Evolutionary conservation across 2,329 filamentous ascomycete species (phyloP), one percentile per base, ranked within the genome.

Genomic region (Albophoma yamanashiensis): DNA sequence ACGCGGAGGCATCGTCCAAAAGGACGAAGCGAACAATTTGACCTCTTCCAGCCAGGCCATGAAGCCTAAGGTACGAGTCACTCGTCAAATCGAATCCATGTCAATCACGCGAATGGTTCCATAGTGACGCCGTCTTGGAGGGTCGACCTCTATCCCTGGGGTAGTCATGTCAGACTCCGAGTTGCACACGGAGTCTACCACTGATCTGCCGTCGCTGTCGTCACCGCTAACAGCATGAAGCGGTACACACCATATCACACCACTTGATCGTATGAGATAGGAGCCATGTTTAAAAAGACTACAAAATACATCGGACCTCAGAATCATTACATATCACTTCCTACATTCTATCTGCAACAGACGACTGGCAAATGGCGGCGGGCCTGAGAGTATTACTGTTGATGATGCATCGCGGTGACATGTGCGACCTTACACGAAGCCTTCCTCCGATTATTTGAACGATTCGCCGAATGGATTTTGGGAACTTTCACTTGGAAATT

Each of bases 1-100:
- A 64, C 11, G 60, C 67, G 42, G 38, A 59, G n/a, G 66, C 65
- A 22, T 64, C 71, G 4, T 59, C 64, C 15, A 76, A 75, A 66
- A 70, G 64, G 60, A 60, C 67, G 43, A 75, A 67, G 59, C 61
- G 63, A 40, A 65, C 60, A 38, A 59, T 55, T 11, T 69, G 62
- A 68, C 50, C 39, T 57, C 34, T 39, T 60, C 11, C 11, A 12
- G 6, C 12, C 31, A 4, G 17, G n/a, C 15, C 15, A 7, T 15
- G 20, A 34, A 27, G 11, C 14, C 17, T 5, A n/a, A 4, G 20
- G 40, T n/a, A 8, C 45, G 14, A 15, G 17, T 9, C 12, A 14
- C 12, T 11, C 8, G 22, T 45, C 6, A 50, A 7, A 9, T 34
- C 4, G 47, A 27, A 52, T 9, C 47, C 15, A 50, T 17, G 25